These are phyloP conservation scores for Emmonsiellopsis sp. DNA, from an alignment of 2,329 filamentous ascomycete species.

Conservation along the genomic window DNA sequence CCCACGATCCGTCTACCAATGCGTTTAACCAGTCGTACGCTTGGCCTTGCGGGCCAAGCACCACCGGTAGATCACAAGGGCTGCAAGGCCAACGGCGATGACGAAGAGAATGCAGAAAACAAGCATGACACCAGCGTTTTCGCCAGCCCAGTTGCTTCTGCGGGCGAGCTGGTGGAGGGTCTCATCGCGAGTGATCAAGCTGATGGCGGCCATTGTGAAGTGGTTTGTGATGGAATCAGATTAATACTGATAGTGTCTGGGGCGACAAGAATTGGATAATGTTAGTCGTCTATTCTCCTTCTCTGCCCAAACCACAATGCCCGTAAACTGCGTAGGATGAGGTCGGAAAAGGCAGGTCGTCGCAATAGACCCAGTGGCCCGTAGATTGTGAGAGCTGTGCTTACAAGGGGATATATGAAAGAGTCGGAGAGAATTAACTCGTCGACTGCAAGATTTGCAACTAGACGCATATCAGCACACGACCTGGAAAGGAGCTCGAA, in stretches of 20 bases:
- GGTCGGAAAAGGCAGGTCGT: not conserved
- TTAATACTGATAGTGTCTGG: not conserved
- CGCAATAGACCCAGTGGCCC: too few relatives aligned
- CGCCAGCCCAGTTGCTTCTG: slow-evolving; percentile 48
- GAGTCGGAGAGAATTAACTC: not conserved
- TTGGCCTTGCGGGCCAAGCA: slow-evolving; percentile 25
- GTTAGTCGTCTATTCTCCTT: not conserved
- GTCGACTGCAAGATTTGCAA: not conserved
- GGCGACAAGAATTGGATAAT: not conserved
- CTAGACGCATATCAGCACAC: not conserved
- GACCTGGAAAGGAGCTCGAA: not conserved
- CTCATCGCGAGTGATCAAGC: slow-evolving; percentile 14
- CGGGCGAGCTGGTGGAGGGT: slow-evolving; percentile 34
- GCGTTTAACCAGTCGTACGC: not conserved
- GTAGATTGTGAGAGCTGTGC: not conserved
- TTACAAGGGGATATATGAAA: not conserved
- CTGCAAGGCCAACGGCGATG: slow-evolving; percentile 43
- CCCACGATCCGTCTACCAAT: not conserved
- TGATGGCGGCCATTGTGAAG: slow-evolving; percentile 22
- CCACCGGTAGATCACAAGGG: slow-evolving; percentile 42
- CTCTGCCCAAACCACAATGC: not conserved
- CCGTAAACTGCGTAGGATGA: too few relatives aligned
- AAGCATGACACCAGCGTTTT: slow-evolving; percentile 52
- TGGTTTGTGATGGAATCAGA: not conserved
- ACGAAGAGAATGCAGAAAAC: slow-evolving; percentile 55